Conservation (phyloP, 257 asterid genomes). For the Scutellaria baicalensis region DNA sequence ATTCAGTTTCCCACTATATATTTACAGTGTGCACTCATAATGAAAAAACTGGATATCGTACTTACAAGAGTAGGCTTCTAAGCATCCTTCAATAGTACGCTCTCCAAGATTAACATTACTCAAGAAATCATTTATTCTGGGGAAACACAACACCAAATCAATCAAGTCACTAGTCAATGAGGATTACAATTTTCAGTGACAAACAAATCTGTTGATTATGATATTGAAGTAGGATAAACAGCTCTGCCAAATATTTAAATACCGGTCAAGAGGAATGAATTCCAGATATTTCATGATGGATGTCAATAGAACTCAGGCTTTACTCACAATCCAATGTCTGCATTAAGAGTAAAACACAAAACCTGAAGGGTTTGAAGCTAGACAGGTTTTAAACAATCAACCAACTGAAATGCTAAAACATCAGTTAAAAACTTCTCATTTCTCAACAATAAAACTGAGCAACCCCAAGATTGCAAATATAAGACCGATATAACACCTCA, state of each 20-base stretch:
- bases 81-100: conserved; percentile 74
- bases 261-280: conserved; percentile 80
- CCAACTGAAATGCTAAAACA: neutral
- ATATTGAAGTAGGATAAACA: neutral
- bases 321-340: conserved; percentile 15
- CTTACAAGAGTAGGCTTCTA: conserved; percentile 98
- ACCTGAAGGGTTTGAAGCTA: neutral
- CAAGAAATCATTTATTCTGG: conserved; percentile 77
- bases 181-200: neutral
- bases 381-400: neutral
- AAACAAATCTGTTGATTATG: neutral
- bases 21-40: neutral
- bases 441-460: neutral
- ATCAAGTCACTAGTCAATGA: neutral
- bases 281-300: conserved; percentile 82
- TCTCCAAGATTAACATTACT: conserved; percentile 83
- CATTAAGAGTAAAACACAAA: neutral
- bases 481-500: neutral
- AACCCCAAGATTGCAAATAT: neutral
- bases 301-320: conserved; percentile 7
- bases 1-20: neutral
- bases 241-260: neutral
- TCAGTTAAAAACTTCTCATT: neutral
- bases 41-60: neutral
- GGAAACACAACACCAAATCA: conserved; percentile 1